Evolutionary conservation across 2,329 filamentous ascomycete species (phyloP), one percentile per base, ranked within the genome.

Genomic region (Phaeomoniella chlamydospora): DNA sequence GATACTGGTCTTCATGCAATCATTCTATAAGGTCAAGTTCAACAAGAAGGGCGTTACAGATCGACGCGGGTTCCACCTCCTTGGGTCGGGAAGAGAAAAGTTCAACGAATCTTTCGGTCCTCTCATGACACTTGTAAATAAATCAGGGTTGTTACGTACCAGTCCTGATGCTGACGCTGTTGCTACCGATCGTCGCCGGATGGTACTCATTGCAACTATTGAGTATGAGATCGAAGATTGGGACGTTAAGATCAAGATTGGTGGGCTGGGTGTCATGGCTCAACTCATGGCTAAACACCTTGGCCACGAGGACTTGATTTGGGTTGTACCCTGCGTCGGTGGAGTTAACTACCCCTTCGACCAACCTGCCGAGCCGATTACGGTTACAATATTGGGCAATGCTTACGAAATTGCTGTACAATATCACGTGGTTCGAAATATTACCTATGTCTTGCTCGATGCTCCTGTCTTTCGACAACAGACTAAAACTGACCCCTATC

Each of bases 221-320:
- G 74, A 80, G 50, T 80, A 80, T 53, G 72, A 78, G 41, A 77
- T 80, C 40, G 70, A 74, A 34, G 74, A 80, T 48, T 78, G 75
- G 70, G 62, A 56, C 3, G 73, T 79, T 54, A 78, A 76, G 53
- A 74, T 79, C 54, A 79, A 79, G 56, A 79, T 79, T 31, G 74
- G 74, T 39, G 75, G 75, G 40, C 59, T 79, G 3, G 74, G 75
- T 49, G 74, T 78, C 39, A 79, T 79, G 74, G 74, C 74, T 18
- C 70, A 75, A 44, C 56, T 78, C 2, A 79, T 78, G 74, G 70
- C 70, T 13, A 73, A 74, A 46, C 67, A 72, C 34, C 64, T 79
- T 10, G 60, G 67, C 3, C 72, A 78, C 41, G 67, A 76, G 44
- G 67, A 78, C 47, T 59, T 79, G 1, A 68, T 79, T 41, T 79